Evolutionary conservation across 1,139 yeast genomes (phyloP), one percentile per base, ranked within the genome.

Genomic region (Candida frijolesensis): DNA sequence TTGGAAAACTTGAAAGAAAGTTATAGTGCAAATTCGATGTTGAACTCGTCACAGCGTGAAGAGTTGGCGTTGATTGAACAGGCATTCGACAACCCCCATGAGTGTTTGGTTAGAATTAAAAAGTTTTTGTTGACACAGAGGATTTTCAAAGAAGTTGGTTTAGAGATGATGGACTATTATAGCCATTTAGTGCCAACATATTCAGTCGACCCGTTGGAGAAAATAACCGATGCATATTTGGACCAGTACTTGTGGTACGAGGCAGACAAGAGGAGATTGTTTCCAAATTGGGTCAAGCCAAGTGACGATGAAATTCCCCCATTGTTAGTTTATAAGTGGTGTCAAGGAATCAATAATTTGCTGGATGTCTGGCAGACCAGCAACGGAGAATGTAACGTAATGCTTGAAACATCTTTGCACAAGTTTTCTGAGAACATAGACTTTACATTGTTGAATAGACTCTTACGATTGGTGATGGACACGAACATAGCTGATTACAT

Each of bases 161-260:
- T 95, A 40, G 95, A 91, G 50, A 87, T 95, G 96, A 85, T 89
- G 86, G 99, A 95, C 62, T 85, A 89, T 59, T 91, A 89, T 62
- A 87, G 87, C 53, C 88, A 87, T 60, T 76, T 92, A 44, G 80
- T 87, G 0, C 99, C 99, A 0, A 92, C 92, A 1, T 92, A 89
- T 63, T 80, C 87, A 9, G 80, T 94, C 18, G 98, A 92, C 63
- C 97, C 98, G 0, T 71, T 91, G 46, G 99, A 95, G 65, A 94
- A 92, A 64, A 90, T 95, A 51, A 91, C 97, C 0, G 99, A 95
- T 71, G 97, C 98, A 0, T 95, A 94, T 61, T 71, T 95, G 44
- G 99, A 94, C 64, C 99, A 94, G 61, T 95, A 92, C 60, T 72
- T 95, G 48, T 94, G 98, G 97, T 94, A 88, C 66, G 98, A 94